A percentile compares a stretch with the other conserved stretches of the same genome.
Evolutionary conservation across 108 stramenopile species (phyloP).

Genomic region (Nitzschia sp.): DNA sequence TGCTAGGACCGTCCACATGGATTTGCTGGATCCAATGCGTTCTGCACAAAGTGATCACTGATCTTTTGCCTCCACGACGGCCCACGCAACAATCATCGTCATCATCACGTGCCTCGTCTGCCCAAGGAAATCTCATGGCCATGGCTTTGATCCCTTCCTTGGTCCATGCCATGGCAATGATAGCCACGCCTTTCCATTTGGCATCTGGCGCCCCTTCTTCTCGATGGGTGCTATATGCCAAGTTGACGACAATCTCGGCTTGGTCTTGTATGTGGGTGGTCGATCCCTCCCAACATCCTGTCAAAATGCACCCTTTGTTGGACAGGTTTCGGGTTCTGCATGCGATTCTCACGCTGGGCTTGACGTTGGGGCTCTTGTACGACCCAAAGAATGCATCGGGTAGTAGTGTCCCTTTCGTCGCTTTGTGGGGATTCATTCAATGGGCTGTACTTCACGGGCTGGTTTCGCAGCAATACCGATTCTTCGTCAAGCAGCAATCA

Average conservation of each 20-base stretch:
- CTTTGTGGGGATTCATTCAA: background rate
- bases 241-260: background rate
- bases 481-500: background rate
- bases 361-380: background rate
- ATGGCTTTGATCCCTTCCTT: background rate
- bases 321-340: background rate
- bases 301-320: background rate
- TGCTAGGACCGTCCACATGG: background rate
- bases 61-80: no score
- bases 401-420: background rate
- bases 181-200: no score
- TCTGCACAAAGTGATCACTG: no score
- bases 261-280: no score
- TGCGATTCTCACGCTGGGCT: background rate
- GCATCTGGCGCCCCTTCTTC: background rate
- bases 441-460: background rate
- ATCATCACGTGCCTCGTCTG: no score
- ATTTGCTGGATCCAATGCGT: background rate
- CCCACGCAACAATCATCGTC: no score
- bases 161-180: background rate
- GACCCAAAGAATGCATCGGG: background rate
- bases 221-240: background rate
- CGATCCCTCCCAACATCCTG: no score
- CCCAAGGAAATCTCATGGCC: conserved; percentile 2
- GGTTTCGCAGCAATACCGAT: background rate